Conservation (phyloP, 2,329 filamentous ascomycete genomes). For the Stagonosporopsis chrysanthemi region DNA sequence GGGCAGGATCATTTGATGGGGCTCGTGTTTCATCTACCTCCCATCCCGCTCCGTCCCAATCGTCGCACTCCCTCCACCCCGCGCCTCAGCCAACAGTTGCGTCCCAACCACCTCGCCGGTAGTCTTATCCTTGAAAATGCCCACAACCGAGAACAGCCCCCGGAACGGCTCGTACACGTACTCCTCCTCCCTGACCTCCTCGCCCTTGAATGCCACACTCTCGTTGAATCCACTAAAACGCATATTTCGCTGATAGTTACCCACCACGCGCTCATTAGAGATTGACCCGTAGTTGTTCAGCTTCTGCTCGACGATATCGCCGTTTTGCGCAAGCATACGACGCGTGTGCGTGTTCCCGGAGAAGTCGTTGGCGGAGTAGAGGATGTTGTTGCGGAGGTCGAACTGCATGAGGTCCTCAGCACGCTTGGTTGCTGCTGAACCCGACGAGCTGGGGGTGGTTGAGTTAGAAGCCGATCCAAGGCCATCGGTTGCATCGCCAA, state of each 20-base stretch:
- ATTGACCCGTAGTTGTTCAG: conserved; percentile 63
- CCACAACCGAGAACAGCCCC: conserved; percentile 55
- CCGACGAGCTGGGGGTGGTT: conserved; percentile 13
- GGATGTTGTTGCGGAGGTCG: conserved; percentile 64
- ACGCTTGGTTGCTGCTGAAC: conserved; percentile 35
- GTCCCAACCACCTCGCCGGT: conserved; percentile 59
- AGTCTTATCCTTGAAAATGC: conserved; percentile 59
- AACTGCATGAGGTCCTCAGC: conserved; percentile 49
- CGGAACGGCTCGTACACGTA: conserved; percentile 63
- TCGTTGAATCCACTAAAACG: conserved; percentile 61
- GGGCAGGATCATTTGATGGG: no score
- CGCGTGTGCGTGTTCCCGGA: conserved; percentile 62
- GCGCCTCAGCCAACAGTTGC: conserved; percentile 60
- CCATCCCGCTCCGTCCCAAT: conserved; percentile 48
- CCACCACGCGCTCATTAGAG: conserved; percentile 54
- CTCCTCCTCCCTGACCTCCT: conserved; percentile 59
- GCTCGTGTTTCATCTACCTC: background rate
- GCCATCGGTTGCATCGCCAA: conserved; percentile 35
- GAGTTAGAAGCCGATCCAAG: conserved; percentile 12
- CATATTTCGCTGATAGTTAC: conserved; percentile 62
- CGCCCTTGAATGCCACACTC: conserved; percentile 50
- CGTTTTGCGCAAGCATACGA: conserved; percentile 63
- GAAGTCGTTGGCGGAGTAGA: conserved; percentile 69
- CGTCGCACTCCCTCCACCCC: conserved; percentile 61
- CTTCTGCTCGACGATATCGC: conserved; percentile 61